A percentile compares a stretch with the other conserved stretches of the same genome.
Conservation (phyloP, 176 grass and related monocot species). For the Ampelocalamus luodianensis region DNA sequence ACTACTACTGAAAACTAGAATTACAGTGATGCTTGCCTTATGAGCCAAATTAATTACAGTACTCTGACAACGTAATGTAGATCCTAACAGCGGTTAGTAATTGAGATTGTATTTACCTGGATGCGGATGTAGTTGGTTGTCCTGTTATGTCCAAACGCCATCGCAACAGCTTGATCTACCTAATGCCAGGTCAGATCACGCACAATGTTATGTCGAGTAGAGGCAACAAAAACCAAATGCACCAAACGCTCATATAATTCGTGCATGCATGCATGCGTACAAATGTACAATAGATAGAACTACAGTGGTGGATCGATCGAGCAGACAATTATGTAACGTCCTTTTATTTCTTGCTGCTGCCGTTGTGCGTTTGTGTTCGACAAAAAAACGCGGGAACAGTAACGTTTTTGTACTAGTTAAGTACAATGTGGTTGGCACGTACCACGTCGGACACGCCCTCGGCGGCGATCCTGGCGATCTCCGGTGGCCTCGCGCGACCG, state of each 20-base stretch:
- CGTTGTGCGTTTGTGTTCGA: not conserved
- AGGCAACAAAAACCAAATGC: not conserved
- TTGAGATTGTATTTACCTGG: constrained; percentile 51
- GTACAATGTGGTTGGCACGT: not conserved
- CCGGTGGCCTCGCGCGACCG: constrained; percentile 31
- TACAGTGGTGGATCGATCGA: not conserved
- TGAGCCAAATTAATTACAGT: not conserved
- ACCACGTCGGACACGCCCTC: constrained; percentile 87
- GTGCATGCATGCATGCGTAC: not conserved
- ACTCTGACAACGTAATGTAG: not conserved
- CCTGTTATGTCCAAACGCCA: constrained; percentile 85
- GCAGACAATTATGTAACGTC: not conserved
- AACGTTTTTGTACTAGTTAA: not conserved
- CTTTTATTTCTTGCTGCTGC: not conserved
- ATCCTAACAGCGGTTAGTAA: not conserved
- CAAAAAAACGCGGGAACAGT: not conserved
- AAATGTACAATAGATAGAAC: not conserved
- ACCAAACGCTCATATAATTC: not conserved
- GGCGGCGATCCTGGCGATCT: constrained; percentile 74
- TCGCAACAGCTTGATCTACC: constrained; percentile 97
- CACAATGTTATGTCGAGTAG: not conserved
- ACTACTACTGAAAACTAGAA: not conserved
- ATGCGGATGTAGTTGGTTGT: constrained; percentile 90
- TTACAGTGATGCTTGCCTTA: not conserved
- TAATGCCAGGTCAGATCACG: constrained; percentile 33